These are phyloP conservation scores for Aspergillus sp. DNA, from an alignment of 2,329 filamentous ascomycete species.

Conservation along the genomic window DNA sequence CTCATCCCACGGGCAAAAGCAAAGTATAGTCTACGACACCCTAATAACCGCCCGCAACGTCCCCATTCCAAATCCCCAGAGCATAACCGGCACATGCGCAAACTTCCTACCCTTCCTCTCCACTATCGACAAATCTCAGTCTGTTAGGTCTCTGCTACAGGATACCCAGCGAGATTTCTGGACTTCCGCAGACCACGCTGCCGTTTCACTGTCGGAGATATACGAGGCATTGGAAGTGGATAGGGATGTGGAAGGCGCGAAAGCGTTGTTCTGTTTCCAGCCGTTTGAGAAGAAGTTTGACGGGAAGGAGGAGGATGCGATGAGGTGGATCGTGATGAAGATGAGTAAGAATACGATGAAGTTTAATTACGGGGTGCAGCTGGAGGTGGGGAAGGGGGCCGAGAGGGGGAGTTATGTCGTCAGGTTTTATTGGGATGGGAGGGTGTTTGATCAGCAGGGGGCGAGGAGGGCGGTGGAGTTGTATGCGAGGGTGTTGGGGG, in stretches of 20 bases:
- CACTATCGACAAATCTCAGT: conserved; percentile 11
- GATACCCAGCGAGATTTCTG: conserved; percentile 32
- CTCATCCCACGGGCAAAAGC: no score
- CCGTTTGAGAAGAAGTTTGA: conserved; percentile 33
- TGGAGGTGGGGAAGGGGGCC: conserved; percentile 10
- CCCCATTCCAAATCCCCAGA: conserved; percentile 37
- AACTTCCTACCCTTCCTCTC: conserved; percentile 43
- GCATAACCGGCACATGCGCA: conserved; percentile 41
- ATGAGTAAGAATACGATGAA: conserved; percentile 14
- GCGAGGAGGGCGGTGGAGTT: not conserved
- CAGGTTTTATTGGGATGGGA: not conserved
- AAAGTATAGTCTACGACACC: not conserved
- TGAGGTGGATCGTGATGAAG: conserved; percentile 20
- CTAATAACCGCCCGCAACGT: conserved; percentile 44
- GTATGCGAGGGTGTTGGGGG: not conserved
- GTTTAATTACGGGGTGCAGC: conserved; percentile 7
- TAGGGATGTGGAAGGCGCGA: conserved; percentile 18
- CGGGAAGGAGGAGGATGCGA: conserved; percentile 4
- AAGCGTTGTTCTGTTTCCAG: conserved; percentile 35
- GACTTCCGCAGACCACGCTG: conserved; percentile 32
- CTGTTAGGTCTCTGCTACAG: conserved; percentile 21
- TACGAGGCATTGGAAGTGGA: conserved; percentile 24
- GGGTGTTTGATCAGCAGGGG: not conserved
- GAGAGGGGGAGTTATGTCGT: not conserved
- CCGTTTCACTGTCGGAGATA: conserved; percentile 29